A percentile compares a stretch with the other conserved stretches of the same genome.
These are phyloP conservation scores for Gossypium arboreum DNA, from an alignment of 345 rosid species.

Conservation along the genomic window DNA sequence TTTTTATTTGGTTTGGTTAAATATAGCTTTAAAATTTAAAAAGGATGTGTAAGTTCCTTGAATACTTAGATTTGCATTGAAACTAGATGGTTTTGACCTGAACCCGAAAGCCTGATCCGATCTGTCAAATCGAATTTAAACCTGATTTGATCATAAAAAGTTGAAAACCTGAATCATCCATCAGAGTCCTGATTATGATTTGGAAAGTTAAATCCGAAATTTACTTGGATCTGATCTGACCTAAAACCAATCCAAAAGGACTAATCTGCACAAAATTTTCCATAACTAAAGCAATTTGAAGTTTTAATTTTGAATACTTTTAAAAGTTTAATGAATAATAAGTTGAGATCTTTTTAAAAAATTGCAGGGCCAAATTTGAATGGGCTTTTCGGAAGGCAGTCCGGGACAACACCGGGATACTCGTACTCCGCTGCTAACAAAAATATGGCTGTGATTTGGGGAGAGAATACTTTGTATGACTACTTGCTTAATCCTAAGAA, in stretches of 20 bases:
- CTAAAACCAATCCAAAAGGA: no score
- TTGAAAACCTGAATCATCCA: not conserved
- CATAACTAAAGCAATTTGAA: not conserved
- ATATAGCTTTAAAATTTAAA: not conserved
- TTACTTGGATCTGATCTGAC: no score
- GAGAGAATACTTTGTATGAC: slow-evolving; percentile 66
- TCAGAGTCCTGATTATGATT: no score
- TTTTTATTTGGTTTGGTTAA: not conserved
- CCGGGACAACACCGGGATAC: slow-evolving; percentile 79
- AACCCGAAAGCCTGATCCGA: not conserved
- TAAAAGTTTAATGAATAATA: not conserved
- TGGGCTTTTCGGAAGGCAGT: slow-evolving; percentile 82
- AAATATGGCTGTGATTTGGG: slow-evolving; percentile 78
- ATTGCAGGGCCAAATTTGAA: slow-evolving; percentile 79
- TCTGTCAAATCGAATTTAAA: no score
- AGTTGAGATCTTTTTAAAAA: not conserved
- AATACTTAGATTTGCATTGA: not conserved
- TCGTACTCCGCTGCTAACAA: slow-evolving; percentile 88
- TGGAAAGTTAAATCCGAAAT: no score
- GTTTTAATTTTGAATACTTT: not conserved
- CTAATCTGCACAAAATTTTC: not conserved
- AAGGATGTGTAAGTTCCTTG: not conserved
- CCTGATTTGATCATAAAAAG: not conserved
- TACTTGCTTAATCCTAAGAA: slow-evolving; percentile 88
- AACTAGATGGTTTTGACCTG: not conserved